Base-by-base conservation (phyloP, 2,329 filamentous ascomycete species). In the Chaetothyriales sp. region DNA sequence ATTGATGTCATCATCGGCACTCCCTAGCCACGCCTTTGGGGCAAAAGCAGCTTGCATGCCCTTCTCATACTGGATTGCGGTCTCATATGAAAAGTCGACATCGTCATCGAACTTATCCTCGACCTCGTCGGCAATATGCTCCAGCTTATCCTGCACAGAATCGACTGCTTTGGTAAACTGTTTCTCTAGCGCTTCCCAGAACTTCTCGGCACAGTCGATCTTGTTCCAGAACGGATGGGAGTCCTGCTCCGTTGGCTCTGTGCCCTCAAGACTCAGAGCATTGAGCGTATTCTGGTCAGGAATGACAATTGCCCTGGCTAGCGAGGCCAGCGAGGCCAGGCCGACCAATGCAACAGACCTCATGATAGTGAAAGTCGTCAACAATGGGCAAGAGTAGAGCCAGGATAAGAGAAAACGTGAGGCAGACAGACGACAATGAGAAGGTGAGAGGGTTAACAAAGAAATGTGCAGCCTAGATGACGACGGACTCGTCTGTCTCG, bases 21-120 rank as follows among this genome's bases (percentile, higher is more conserved):
- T 62, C 44, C 67, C 65, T 43, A 76, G 62, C 73, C 74, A 77
- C 13, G 70, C 68, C 47, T 73, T 66, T 13, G 71, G 65, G 54
- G 75, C 71, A 56, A 67, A 72, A 18, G 69, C 69, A 48, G 73
- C 65, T 43, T 73, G 62, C 25, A 73, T 61, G 47, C 69, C 69
- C 59, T 69, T 65, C 50, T 67, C 69, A 46, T 69, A 56, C 9
- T 63, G 62, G 48, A 67, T 63, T 45, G 63, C 64, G 2, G 65
- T 61, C 18, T 72, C 67, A n/a, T 67, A 60, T 9, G 66, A 66
- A 52, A 62, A 63, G 45, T 65, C 66, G 46, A 74, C 65, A 33
- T 70, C 70, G 18, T 59, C 55, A 52, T 75, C 70, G 18, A 75
- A 62, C 10, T 65, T 64, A 55, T 67, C 67, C 59, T 70, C 67